phyloP scores from a whole-genome alignment of 441 rosid genomes.

The Francoa sonchifolia region DNA sequence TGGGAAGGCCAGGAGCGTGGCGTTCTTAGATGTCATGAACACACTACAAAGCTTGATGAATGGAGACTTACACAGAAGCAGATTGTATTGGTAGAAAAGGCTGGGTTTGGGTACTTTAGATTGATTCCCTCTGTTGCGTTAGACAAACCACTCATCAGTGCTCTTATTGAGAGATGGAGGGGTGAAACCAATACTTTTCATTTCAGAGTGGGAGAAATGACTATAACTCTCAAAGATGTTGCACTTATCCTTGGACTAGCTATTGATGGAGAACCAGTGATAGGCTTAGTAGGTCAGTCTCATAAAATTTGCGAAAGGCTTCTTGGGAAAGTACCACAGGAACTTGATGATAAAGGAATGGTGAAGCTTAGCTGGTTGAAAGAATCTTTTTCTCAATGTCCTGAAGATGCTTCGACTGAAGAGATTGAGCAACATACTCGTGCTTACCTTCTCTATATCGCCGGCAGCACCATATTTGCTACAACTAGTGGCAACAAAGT shows the following conservation, averaged over 20 bases:
- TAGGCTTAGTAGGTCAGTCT: slow-evolving; percentile 71
- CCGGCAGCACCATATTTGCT: slow-evolving; percentile 94
- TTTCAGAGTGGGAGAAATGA: slow-evolving; percentile 82
- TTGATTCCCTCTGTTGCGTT: slow-evolving; percentile 89
- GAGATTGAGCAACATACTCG: slow-evolving; percentile 65
- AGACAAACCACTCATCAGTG: slow-evolving; percentile 92
- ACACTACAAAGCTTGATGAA: slow-evolving; percentile 86
- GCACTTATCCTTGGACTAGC: slow-evolving; percentile 70
- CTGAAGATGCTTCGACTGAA: slow-evolving; percentile 47
- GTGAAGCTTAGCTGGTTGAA: slow-evolving; percentile 97
- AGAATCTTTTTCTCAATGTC: slow-evolving; percentile 71
- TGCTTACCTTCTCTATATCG: slow-evolving; percentile 85
- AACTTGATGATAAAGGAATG: slow-evolving; percentile 38
- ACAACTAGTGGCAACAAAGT: slow-evolving; percentile 97
- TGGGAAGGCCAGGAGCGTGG: slow-evolving; percentile 62
- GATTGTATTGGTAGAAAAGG: slow-evolving; percentile 71
- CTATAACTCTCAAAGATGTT: slow-evolving; percentile 78
- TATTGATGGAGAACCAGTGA: slow-evolving; percentile 91
- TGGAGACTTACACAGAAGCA: slow-evolving; percentile 73
- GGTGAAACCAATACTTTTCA: slow-evolving; percentile 95
- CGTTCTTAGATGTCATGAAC: slow-evolving; percentile 96
- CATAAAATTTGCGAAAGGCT: slow-evolving; percentile 49
- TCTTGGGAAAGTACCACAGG: slow-evolving; percentile 47
- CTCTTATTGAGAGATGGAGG: slow-evolving; percentile 92
- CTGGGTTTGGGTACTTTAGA: slow-evolving; percentile 82